These are phyloP conservation scores for Aspergillus tamarii DNA, from an alignment of 2,329 filamentous ascomycete genomes.

Conservation along the genomic window DNA sequence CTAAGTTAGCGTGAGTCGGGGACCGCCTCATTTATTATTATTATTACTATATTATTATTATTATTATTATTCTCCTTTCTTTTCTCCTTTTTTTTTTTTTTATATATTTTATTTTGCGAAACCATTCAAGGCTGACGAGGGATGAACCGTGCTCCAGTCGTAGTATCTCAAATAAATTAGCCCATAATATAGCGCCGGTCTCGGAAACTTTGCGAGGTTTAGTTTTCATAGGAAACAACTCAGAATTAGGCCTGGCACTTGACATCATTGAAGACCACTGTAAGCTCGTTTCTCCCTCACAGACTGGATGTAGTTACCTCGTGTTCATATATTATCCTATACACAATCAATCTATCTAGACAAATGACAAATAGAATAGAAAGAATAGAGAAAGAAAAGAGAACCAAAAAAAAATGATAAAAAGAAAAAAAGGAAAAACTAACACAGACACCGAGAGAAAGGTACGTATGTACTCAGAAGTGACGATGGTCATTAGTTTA, in stretches of 20 bases:
- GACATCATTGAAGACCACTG: not conserved
- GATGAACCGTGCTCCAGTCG: not conserved
- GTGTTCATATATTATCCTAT: too few species aligned
- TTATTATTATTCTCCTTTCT: too few species aligned
- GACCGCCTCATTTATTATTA: constrained; percentile 9
- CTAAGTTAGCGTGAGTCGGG: constrained; percentile 10
- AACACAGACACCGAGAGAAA: not conserved
- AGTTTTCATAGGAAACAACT: not conserved
- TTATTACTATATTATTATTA: too few species aligned
- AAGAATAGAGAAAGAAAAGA: not conserved
- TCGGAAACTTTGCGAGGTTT: not conserved
- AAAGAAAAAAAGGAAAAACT: too few species aligned
- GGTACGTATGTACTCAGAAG: not conserved
- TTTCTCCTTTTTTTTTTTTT: not conserved
- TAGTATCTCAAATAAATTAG: not conserved
- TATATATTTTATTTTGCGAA: not conserved
- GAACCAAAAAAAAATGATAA: not conserved
- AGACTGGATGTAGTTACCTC: not conserved
- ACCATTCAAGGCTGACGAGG: not conserved
- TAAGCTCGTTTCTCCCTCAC: not conserved
- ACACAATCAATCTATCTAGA: not conserved
- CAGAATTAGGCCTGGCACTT: not conserved
- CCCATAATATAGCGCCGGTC: not conserved
- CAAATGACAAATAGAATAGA: not conserved
- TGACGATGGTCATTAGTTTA: not conserved